A percentile compares a stretch with the other conserved stretches of the same genome.
Evolutionary conservation across 139 green algal species (phyloP).

Genomic region (Eudorina sp.): DNA sequence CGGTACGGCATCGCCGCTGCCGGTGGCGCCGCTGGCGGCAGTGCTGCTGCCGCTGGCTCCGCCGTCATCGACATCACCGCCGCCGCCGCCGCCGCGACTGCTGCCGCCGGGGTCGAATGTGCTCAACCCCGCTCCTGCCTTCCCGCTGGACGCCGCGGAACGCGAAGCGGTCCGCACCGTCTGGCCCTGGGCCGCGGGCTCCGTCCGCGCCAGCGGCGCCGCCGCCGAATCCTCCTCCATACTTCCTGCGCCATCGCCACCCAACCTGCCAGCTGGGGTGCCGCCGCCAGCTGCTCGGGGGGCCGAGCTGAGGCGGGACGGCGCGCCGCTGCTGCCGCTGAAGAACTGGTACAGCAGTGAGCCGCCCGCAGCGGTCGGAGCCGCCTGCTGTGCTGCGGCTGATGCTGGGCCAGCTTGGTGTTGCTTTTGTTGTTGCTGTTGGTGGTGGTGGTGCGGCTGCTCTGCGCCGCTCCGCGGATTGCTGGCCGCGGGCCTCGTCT

Average conservation of each 20-base stretch:
- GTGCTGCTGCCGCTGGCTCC: neutral
- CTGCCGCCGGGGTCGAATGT: too few species aligned
- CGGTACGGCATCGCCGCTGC: neutral
- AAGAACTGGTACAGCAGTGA: slow-evolving; percentile 36
- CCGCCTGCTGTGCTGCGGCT: neutral
- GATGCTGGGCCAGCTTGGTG: neutral
- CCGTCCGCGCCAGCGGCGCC: too few species aligned
- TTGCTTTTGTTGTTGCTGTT: neutral
- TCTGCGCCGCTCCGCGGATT: neutral
- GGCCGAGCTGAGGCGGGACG: neutral
- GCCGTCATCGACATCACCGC: neutral
- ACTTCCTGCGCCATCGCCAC: too few species aligned
- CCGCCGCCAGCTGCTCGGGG: too few species aligned
- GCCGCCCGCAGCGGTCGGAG: neutral
- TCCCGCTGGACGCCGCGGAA: too few species aligned
- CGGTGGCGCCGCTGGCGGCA: neutral
- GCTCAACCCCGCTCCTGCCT: too few species aligned
- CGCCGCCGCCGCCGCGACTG: neutral
- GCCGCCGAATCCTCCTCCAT: too few species aligned
- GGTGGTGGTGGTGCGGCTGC: neutral
- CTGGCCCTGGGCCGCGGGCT: too few species aligned
- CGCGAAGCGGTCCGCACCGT: too few species aligned
- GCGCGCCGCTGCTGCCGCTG: neutral
- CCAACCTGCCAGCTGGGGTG: too few species aligned
- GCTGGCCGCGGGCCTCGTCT: too few species aligned